phyloP scores from a whole-genome alignment of 352 stramenopile genomes.

The Phytophthora niederhauseri region DNA sequence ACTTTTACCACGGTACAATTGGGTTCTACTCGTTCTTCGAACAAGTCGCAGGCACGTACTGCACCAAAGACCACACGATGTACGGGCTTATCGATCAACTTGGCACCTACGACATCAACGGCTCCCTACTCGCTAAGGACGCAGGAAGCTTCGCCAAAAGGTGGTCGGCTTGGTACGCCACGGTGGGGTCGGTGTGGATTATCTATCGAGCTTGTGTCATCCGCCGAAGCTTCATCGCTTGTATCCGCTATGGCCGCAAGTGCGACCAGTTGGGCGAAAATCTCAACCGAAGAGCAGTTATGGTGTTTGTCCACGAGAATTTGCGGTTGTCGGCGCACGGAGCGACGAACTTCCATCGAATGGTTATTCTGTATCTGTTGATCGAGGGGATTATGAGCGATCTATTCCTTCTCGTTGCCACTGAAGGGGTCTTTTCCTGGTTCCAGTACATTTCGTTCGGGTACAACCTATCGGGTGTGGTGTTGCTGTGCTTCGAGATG shows the following conservation, averaged over 20 bases:
- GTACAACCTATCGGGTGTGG: slow-evolving; percentile 30
- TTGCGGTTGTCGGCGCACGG: slow-evolving; percentile 29
- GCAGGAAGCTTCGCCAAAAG: neutral
- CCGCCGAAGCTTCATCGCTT: slow-evolving; percentile 16
- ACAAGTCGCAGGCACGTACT: neutral
- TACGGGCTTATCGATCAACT: neutral
- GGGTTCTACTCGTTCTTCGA: neutral
- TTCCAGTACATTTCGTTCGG: slow-evolving; percentile 34
- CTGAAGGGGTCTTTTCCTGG: slow-evolving; percentile 16
- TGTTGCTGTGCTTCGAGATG: slow-evolving; percentile 35
- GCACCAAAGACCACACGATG: neutral
- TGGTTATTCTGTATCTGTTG: slow-evolving; percentile 24
- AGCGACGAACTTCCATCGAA: slow-evolving; percentile 31
- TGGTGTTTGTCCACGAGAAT: slow-evolving; percentile 34
- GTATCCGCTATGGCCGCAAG: slow-evolving; percentile 16
- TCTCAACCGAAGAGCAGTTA: slow-evolving; percentile 10
- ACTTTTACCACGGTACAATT: slow-evolving; percentile 5
- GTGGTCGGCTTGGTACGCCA: slow-evolving; percentile 13
- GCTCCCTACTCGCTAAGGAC: neutral
- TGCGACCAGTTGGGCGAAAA: slow-evolving; percentile 4
- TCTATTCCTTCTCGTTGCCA: slow-evolving; percentile 32
- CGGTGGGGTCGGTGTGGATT: slow-evolving; percentile 13
- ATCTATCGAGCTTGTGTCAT: slow-evolving; percentile 14
- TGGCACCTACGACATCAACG: neutral
- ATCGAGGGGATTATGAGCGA: slow-evolving; percentile 35